A percentile compares a stretch with the other conserved stretches of the same genome.
phyloP scores from a whole-genome alignment of 352 stramenopile genomes.

The Phytophthora citricola region DNA sequence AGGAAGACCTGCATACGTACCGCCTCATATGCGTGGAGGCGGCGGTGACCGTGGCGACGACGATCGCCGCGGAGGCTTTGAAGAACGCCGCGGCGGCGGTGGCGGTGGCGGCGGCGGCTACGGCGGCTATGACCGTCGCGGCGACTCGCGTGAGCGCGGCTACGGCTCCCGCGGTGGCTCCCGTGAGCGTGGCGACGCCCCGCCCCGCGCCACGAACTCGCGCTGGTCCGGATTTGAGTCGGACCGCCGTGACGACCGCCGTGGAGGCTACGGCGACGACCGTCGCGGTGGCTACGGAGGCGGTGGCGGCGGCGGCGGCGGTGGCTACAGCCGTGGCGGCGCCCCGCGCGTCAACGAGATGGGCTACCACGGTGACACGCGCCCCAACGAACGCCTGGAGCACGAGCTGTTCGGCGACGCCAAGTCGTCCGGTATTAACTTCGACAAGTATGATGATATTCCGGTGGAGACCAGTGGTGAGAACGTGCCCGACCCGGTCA shows the following conservation, averaged over 20 bases:
- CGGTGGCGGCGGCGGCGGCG: conserved; percentile 29
- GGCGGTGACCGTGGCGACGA: conserved; percentile 40
- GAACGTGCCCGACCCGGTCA: conserved; percentile 93
- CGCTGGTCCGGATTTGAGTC: conserved; percentile 67
- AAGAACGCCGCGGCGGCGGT: conserved; percentile 32
- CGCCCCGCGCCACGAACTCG: conserved; percentile 50
- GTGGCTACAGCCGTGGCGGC: conserved; percentile 37
- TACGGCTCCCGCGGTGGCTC: conserved; percentile 40
- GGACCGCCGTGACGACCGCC: conserved; percentile 41
- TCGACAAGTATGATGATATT: conserved; percentile 99
- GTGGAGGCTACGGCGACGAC: conserved; percentile 34
- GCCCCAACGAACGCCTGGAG: conserved; percentile 92
- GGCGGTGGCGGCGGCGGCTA: conserved; percentile 24
- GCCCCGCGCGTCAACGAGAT: conserved; percentile 91
- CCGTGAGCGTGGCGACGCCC: conserved; percentile 36
- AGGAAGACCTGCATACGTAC: conserved; percentile 83
- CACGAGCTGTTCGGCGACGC: conserved; percentile 93
- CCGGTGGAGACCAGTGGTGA: conserved; percentile 96
- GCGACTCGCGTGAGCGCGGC: conserved; percentile 46
- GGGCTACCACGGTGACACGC: conserved; percentile 96
- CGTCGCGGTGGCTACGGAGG: conserved; percentile 35
- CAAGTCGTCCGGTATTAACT: conserved; percentile 98
- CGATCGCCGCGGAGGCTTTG: conserved; percentile 34
- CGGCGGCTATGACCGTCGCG: conserved; percentile 38
- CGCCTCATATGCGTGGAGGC: conserved; percentile 65